phyloP scores from a whole-genome alignment of 768 basidiomycete genomes.

The Mycena leptocephala region DNA sequence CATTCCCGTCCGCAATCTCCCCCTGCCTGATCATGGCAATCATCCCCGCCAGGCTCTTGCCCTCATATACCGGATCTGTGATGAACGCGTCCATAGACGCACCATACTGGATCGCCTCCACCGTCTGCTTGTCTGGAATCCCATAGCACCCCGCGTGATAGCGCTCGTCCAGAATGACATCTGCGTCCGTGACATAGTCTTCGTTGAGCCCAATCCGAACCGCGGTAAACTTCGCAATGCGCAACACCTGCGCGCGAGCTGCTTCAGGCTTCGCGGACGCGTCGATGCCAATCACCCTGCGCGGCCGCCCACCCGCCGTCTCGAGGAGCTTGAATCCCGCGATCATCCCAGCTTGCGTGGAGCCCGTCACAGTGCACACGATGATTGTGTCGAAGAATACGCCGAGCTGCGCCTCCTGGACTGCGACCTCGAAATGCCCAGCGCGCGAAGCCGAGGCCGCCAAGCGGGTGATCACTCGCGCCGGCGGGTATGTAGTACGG shows the following conservation, averaged over 20 bases:
- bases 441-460: slow-evolving; percentile 43
- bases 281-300: slow-evolving; percentile 43
- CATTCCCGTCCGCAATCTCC: slow-evolving; percentile 35
- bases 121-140: slow-evolving; percentile 41
- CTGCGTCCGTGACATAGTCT: slow-evolving; percentile 39
- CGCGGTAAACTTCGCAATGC: slow-evolving; percentile 39
- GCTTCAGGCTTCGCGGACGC: slow-evolving; percentile 40
- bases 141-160: slow-evolving; percentile 44
- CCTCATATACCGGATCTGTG: slow-evolving; percentile 46
- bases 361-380: slow-evolving; percentile 43
- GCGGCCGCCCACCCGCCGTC: slow-evolving; percentile 16
- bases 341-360: slow-evolving; percentile 43
- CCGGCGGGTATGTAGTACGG: slow-evolving; percentile 46
- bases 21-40: slow-evolving; percentile 38
- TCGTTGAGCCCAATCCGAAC: slow-evolving; percentile 35
- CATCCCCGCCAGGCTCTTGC: slow-evolving; percentile 45
- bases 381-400: slow-evolving; percentile 43
- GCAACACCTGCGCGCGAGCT: slow-evolving; percentile 39
- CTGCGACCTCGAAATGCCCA: slow-evolving; percentile 43
- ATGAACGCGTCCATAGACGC: slow-evolving; percentile 45
- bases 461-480: slow-evolving; percentile 43
- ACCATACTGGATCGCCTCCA: slow-evolving; percentile 43
- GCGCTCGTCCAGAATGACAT: slow-evolving; percentile 41
- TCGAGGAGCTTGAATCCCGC: slow-evolving; percentile 42
- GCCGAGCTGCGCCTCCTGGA: slow-evolving; percentile 38